phyloP scores from a whole-genome alignment of 2,329 filamentous ascomycete genomes.

The Trichothecium roseum region DNA sequence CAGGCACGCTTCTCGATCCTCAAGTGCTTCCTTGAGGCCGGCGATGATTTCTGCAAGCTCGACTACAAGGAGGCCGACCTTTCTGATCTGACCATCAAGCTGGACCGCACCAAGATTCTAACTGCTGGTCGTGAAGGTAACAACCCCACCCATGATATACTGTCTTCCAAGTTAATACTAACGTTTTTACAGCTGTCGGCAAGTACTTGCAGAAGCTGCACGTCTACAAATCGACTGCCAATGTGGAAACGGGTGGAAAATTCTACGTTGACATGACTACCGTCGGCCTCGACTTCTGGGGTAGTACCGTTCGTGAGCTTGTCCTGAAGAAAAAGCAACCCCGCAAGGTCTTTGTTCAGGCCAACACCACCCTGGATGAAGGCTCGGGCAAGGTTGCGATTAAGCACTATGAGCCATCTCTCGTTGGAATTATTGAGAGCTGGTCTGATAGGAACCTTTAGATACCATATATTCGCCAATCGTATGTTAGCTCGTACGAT shows the following conservation, averaged over 20 bases:
- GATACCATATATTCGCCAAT: slow-evolving; percentile 7
- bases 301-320: slow-evolving; percentile 63
- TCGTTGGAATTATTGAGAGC: slow-evolving; percentile 75
- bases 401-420: slow-evolving; percentile 76
- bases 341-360: slow-evolving; percentile 88
- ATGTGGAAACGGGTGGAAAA: slow-evolving; percentile 64
- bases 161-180: slow-evolving; percentile 9
- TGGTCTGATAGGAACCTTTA: slow-evolving; percentile 54
- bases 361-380: slow-evolving; percentile 69
- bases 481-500: background rate
- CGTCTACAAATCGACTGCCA: slow-evolving; percentile 84
- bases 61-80: slow-evolving; percentile 64
- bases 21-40: slow-evolving; percentile 73
- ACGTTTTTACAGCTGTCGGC: slow-evolving; percentile 52
- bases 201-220: slow-evolving; percentile 85
- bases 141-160: slow-evolving; percentile 10
- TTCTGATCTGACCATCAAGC: slow-evolving; percentile 68
- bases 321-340: slow-evolving; percentile 71
- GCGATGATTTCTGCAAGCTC: slow-evolving; percentile 77
- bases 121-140: slow-evolving; percentile 62
- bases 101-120: slow-evolving; percentile 81
- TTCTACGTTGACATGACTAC: slow-evolving; percentile 78
- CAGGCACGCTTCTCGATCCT: slow-evolving; percentile 87
- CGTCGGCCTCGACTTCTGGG: slow-evolving; percentile 77
- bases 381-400: slow-evolving; percentile 60